A percentile compares a stretch with the other conserved stretches of the same genome.
Evolutionary conservation across 139 green algal genomes (phyloP).

Genomic region (Eudorina sp.): DNA sequence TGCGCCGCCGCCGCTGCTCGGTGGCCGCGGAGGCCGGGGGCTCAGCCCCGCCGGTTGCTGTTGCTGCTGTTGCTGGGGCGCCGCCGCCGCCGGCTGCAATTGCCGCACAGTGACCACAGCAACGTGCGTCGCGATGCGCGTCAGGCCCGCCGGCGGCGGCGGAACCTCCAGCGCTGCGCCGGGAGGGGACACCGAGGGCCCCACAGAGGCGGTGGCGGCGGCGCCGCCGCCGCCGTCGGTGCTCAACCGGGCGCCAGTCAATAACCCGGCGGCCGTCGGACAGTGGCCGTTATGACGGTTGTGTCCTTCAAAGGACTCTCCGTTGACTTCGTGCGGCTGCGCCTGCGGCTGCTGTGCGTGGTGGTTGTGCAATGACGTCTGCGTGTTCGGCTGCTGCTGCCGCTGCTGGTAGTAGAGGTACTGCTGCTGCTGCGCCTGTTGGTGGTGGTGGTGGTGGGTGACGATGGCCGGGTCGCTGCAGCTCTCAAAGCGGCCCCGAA

Average conservation of each 20-base stretch:
- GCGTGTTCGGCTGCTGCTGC: background rate
- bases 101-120: background rate
- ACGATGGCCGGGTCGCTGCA: background rate
- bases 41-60: background rate
- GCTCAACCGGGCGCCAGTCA: no score
- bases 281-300: background rate
- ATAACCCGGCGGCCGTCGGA: background rate
- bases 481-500: background rate
- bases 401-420: background rate
- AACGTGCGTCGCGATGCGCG: background rate
- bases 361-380: background rate
- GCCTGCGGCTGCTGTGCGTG: background rate
- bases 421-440: background rate
- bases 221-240: no score
- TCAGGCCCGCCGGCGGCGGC: conserved; percentile 3
- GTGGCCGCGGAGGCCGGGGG: conserved; percentile 26
- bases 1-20: background rate
- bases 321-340: background rate
- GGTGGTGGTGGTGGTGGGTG: background rate
- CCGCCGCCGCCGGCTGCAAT: background rate
- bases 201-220: no score
- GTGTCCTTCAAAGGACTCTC: background rate
- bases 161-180: background rate
- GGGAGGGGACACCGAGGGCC: no score
- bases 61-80: background rate